These are phyloP conservation scores for Xanthoconium stramineum DNA, from an alignment of 768 basidiomycete species.

Conservation along the genomic window DNA sequence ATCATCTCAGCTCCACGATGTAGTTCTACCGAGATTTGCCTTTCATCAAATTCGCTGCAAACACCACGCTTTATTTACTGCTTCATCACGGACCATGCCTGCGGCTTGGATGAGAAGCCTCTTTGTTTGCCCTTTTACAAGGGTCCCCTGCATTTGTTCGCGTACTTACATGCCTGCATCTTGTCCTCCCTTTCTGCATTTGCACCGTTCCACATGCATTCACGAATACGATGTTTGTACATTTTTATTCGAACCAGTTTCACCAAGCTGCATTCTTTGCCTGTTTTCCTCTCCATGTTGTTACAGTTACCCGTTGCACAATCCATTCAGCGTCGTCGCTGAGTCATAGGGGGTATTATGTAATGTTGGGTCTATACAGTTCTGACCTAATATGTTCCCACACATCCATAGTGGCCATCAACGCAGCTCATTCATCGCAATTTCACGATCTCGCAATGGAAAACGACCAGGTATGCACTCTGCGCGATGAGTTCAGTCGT, in stretches of 20 bases:
- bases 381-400: slow-evolving; percentile 27
- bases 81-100: slow-evolving; percentile 31
- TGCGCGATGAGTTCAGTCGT: not conserved
- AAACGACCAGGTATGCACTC: slow-evolving; percentile 76
- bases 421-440: not conserved
- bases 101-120: slow-evolving; percentile 26
- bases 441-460: slow-evolving; percentile 56
- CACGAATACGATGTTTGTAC: slow-evolving; percentile 14
- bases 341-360: not conserved
- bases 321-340: not conserved
- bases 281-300: not conserved
- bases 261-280: slow-evolving; percentile 1
- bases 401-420: slow-evolving; percentile 14
- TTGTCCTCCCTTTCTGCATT: slow-evolving; percentile 18
- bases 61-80: slow-evolving; percentile 14
- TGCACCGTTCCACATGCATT: slow-evolving; percentile 20
- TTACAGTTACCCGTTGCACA: not conserved
- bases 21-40: slow-evolving; percentile 26
- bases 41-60: slow-evolving; percentile 20
- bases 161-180: slow-evolving; percentile 21
- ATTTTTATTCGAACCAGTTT: slow-evolving; percentile 13
- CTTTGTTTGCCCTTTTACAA: slow-evolving; percentile 8
- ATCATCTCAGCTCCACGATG: slow-evolving; percentile 28
- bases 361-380: slow-evolving; percentile 26
- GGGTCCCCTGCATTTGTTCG: slow-evolving; percentile 13